Conservation (phyloP, 805 yeast species). For the Ogataea nitratoaversa region DNA sequence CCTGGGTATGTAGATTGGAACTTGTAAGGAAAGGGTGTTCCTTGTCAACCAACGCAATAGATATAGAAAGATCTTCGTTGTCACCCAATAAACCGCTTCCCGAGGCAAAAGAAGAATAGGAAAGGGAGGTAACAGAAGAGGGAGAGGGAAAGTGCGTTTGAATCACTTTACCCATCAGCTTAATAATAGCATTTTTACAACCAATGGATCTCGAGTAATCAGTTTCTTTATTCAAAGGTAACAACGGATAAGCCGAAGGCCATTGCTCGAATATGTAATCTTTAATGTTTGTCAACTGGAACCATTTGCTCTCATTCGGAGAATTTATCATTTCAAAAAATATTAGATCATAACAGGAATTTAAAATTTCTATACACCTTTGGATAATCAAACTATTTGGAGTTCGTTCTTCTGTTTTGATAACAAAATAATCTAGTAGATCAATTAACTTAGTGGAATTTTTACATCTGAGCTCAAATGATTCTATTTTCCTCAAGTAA, state of each 20-base stretch:
- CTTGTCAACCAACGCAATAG: slow-evolving; percentile 46
- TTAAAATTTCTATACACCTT: slow-evolving; percentile 32
- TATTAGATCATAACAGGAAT: slow-evolving; percentile 40
- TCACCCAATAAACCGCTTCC: slow-evolving; percentile 2
- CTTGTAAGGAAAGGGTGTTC: slow-evolving; percentile 62
- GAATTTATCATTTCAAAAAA: slow-evolving; percentile 43
- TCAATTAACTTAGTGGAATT: slow-evolving; percentile 19
- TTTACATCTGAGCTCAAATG: slow-evolving; percentile 17
- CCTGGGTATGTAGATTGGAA: slow-evolving; percentile 60
- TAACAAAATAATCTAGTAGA: slow-evolving; percentile 19
- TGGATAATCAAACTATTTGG: slow-evolving; percentile 20
- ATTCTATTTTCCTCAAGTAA: slow-evolving; percentile 17
- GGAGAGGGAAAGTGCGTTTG: slow-evolving; percentile 46
- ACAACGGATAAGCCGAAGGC: slow-evolving; percentile 52
- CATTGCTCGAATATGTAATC: slow-evolving; percentile 56
- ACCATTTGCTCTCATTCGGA: slow-evolving; percentile 52
- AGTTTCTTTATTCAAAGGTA: slow-evolving; percentile 44
- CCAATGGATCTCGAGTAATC: slow-evolving; percentile 51
- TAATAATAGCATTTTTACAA: slow-evolving; percentile 63
- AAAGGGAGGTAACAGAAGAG: neutral
- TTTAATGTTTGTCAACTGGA: slow-evolving; percentile 51
- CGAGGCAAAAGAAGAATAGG: neutral
- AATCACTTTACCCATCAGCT: slow-evolving; percentile 61
- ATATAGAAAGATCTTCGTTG: slow-evolving; percentile 31
- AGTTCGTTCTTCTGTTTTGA: slow-evolving; percentile 16